Conservation (phyloP, 2,329 filamentous ascomycete species). For the Epichloe baconii region DNA sequence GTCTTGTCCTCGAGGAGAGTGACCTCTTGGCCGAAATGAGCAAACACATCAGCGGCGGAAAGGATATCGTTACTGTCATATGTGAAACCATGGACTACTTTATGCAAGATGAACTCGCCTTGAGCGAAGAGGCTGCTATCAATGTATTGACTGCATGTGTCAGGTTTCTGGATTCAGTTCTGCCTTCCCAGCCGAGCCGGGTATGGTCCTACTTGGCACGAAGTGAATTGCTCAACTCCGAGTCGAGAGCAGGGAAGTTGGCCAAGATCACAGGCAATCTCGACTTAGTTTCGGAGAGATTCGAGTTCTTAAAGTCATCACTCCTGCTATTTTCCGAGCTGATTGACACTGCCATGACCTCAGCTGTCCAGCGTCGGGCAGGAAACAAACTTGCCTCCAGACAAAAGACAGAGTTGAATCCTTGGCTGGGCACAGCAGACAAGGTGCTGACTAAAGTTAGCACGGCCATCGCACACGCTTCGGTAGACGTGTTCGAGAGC, state of each 20-base stretch:
- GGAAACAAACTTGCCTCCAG: slow-evolving; percentile 35
- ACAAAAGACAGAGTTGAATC: slow-evolving; percentile 33
- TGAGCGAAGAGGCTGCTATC: slow-evolving; percentile 51
- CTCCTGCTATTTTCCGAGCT: slow-evolving; percentile 62
- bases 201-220: slow-evolving; percentile 84
- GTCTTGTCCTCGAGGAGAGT: slow-evolving; percentile 21
- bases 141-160: slow-evolving; percentile 57
- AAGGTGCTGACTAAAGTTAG: slow-evolving; percentile 62
- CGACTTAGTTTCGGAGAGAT: slow-evolving; percentile 65
- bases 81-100: slow-evolving; percentile 72
- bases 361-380: slow-evolving; percentile 53
- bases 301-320: slow-evolving; percentile 63
- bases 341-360: slow-evolving; percentile 60
- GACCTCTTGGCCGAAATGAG: slow-evolving; percentile 41
- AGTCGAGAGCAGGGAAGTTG: slow-evolving; percentile 64
- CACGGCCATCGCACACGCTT: slow-evolving; percentile 57
- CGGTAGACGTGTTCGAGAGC: slow-evolving; percentile 77
- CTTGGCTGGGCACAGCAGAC: slow-evolving; percentile 63
- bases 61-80: slow-evolving; percentile 69
- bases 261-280: slow-evolving; percentile 67
- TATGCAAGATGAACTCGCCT: slow-evolving; percentile 42
- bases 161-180: slow-evolving; percentile 63
- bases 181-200: slow-evolving; percentile 64
- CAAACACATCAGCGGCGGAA: slow-evolving; percentile 43
- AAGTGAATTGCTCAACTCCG: slow-evolving; percentile 65